Base-by-base conservation (phyloP, 1,284 basidiomycete genomes). In the Trametes hirsuta region DNA sequence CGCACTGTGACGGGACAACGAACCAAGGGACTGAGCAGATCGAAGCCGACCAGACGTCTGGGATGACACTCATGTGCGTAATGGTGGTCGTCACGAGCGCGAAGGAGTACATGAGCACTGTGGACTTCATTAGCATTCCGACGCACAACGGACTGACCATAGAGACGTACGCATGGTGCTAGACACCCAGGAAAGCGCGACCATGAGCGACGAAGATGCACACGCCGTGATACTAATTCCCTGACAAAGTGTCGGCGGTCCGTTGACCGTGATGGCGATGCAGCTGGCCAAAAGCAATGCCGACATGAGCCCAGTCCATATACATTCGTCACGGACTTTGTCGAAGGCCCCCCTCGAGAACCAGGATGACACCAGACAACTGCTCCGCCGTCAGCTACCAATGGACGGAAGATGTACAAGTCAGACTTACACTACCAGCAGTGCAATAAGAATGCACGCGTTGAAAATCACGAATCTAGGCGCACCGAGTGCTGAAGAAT, bases 11-110 rank as follows among this genome's bases (percentile, higher is more conserved):
- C 2, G 63, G 62, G 25, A 50, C 58, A 12, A 45, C 66, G 68
- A 87, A 89, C 88, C 88, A 89, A n/a, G 79, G 76, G 24, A 87
- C 75, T 10, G 71, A 68, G 62, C 81, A 80, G 41, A 88, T 70
- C 3, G 80, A 77, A 36, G 74, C 74, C 22, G 59, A 72, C 86
- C 86, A 89, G 54, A 90, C 74, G 35, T 75, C 72, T 5, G 79
- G 77, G 61, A 80, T 70, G 21, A 66, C 61, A 47, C 62, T 65
- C 40, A 74, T 68, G 62, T 88, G 86, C 2, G 76, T 69, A 58
- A 80, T 69, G 15, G 79, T 68, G 42, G 78, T 69, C 58, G 82
- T 71, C 63, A 81, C 75, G 30, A 90, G 71, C 1, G 76, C 69
- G 62, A 88, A 75, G 68, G 84, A 85, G 66, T 90, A 87, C 10